These are phyloP conservation scores for Vararia minispora DNA, from an alignment of 768 basidiomycete species.

Conservation along the genomic window DNA sequence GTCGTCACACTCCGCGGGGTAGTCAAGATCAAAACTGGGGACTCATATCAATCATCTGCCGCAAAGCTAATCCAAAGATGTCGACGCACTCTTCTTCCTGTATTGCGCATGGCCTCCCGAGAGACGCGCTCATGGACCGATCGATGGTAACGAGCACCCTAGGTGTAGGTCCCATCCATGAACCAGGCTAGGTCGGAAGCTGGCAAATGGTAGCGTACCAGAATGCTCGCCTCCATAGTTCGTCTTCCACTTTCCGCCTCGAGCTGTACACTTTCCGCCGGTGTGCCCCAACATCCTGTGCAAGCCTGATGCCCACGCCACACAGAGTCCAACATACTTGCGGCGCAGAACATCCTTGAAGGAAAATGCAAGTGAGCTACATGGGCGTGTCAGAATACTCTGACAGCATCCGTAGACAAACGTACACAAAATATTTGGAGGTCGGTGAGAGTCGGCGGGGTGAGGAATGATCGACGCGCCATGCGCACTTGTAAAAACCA, in stretches of 20 bases:
- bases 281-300: constrained; percentile 72
- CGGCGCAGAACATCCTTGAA: constrained; percentile 34
- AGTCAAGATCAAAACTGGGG: constrained; percentile 15
- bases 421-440: constrained; percentile 55
- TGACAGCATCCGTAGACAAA: constrained; percentile 20
- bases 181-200: background rate
- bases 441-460: constrained; percentile 51
- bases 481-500: constrained; percentile 50
- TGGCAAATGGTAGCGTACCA: constrained; percentile 27
- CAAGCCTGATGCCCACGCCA: constrained; percentile 55
- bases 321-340: constrained; percentile 46
- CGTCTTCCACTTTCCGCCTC: constrained; percentile 41
- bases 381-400: constrained; percentile 14
- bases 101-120: constrained; percentile 62
- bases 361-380: constrained; percentile 27
- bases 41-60: constrained; percentile 11
- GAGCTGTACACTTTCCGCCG: constrained; percentile 31
- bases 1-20: constrained; percentile 13
- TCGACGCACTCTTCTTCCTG: constrained; percentile 62
- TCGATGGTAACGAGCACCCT: constrained; percentile 44
- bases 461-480: constrained; percentile 44
- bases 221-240: constrained; percentile 65
- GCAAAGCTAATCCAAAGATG: background rate
- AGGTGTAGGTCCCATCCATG: too few relatives aligned
- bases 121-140: constrained; percentile 31